Conservation (phyloP, 2,329 filamentous ascomycete species). For the Paracorniculantispora psalliotae region DNA sequence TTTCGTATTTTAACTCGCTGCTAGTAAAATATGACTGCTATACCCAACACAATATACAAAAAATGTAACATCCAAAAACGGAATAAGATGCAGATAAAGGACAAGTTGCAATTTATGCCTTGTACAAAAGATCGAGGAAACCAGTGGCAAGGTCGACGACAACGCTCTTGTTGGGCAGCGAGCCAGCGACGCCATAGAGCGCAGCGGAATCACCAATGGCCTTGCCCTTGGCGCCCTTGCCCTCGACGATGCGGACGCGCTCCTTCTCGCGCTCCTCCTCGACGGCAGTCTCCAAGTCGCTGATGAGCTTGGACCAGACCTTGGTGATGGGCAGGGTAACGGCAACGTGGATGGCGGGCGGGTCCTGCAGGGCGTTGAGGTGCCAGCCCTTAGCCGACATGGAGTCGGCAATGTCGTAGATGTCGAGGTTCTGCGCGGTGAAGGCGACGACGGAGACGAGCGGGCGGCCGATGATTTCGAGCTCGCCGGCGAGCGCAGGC, state of each 20-base stretch:
- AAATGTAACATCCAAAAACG: neutral
- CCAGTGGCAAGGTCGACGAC: conserved; percentile 85
- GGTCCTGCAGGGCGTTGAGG: conserved; percentile 86
- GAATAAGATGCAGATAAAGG: neutral
- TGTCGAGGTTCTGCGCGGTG: conserved; percentile 73
- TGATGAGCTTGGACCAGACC: conserved; percentile 72
- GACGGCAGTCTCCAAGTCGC: conserved; percentile 63
- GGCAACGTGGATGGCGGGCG: conserved; percentile 88
- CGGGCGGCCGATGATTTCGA: conserved; percentile 77
- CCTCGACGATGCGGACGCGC: conserved; percentile 63
- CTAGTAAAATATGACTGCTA: neutral
- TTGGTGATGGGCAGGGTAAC: conserved; percentile 83
- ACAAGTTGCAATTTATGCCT: conserved; percentile 67
- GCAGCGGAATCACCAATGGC: conserved; percentile 76
- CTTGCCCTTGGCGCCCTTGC: conserved; percentile 60
- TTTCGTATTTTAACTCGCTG: neutral
- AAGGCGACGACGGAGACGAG: conserved; percentile 91
- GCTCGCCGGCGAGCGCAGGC: conserved; percentile 62
- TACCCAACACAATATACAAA: conserved; percentile 3
- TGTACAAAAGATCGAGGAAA: conserved; percentile 90
- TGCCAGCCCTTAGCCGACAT: conserved; percentile 89
- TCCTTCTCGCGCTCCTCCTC: conserved; percentile 78
- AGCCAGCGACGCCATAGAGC: conserved; percentile 91
- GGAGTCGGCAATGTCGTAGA: conserved; percentile 90
- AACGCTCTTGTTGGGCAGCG: conserved; percentile 90